phyloP scores from a whole-genome alignment of 148 eudicot genomes.

The Rhododendron molle region DNA sequence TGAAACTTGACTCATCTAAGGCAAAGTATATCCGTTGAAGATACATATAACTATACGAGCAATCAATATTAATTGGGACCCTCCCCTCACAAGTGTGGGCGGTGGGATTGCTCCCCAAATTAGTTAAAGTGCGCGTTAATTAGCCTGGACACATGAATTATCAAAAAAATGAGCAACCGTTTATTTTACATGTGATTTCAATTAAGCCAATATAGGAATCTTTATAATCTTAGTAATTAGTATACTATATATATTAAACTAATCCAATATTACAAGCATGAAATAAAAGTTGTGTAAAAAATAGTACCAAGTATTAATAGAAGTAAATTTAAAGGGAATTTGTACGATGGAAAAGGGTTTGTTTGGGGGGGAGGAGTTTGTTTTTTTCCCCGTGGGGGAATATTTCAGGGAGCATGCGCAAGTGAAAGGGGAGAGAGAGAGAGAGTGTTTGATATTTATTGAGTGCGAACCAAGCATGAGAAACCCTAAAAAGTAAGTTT shows the following conservation, averaged over 20 bases:
- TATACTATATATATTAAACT: background rate
- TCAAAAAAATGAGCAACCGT: too few relatives aligned
- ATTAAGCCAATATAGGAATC: background rate
- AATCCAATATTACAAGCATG: too few relatives aligned
- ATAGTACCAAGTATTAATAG: too few relatives aligned
- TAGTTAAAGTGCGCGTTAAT: too few relatives aligned
- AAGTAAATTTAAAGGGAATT: background rate
- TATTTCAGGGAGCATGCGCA: slow-evolving; percentile 3
- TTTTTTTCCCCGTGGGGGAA: background rate
- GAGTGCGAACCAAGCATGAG: background rate
- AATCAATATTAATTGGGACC: too few relatives aligned
- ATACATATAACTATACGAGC: background rate
- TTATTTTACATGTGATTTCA: background rate
- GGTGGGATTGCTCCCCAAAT: too few relatives aligned
- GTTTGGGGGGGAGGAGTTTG: background rate
- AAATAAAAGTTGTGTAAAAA: too few relatives aligned
- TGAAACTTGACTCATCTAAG: background rate
- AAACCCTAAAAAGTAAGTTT: background rate
- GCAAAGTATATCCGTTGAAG: background rate
- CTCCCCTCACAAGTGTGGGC: too few relatives aligned
- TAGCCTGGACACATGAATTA: too few relatives aligned
- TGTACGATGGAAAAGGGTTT: background rate
- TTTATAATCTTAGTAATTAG: background rate
- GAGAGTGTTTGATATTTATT: background rate
- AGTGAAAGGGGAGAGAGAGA: background rate